Base-by-base conservation (phyloP, 106 monocot genomes). In the Apostasia ramifera region DNA sequence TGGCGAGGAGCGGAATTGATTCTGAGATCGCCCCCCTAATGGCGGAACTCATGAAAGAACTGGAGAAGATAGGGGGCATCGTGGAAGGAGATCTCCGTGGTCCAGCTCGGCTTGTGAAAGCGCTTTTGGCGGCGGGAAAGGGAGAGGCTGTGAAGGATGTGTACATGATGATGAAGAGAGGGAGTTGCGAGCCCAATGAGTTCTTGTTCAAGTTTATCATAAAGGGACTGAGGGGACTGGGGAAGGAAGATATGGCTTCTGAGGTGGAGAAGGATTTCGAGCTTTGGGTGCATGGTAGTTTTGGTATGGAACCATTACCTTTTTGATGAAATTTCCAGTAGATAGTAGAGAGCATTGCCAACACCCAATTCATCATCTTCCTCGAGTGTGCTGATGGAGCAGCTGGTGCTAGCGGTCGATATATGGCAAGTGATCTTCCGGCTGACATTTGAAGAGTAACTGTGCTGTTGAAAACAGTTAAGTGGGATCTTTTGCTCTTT, bases 221-320 rank as follows among this genome's bases (percentile, higher is more conserved):
- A 5, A 80, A 78, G 53, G 94, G 90, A 43, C 75, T 94, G 94
- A 87, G 73, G 74, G 74, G 81, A 67, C 51, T 94, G 60, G 87
- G 87, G 38, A 78, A 84, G 45, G 70, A 43, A 58, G 87, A 70
- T 47, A 82, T 75, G 9, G 94, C 90, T 0, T 70, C 42, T 10
- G 85, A 82, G 73, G 80, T 94, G 69, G 84, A 94, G 69, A 78
- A 43, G 59, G 94, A 94, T 59, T 80, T 73, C 63, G 70, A 81
- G 14, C 70, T 55, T 8, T 90, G 86, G 90, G 52, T 56, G 3
- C 68, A 71, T 3, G 73, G 73, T 4, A 44, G 42, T 3, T 6
- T 44, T 45, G 5, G 62, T 8, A 39, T 13, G 2, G 62, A 62
- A 62, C 42, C 11, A 43, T 44, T 44, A 62, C 4, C 42, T 62